Base-by-base conservation (phyloP, 192 early-diverging fungal genomes). In the Lunasporangiospora selenospora region DNA sequence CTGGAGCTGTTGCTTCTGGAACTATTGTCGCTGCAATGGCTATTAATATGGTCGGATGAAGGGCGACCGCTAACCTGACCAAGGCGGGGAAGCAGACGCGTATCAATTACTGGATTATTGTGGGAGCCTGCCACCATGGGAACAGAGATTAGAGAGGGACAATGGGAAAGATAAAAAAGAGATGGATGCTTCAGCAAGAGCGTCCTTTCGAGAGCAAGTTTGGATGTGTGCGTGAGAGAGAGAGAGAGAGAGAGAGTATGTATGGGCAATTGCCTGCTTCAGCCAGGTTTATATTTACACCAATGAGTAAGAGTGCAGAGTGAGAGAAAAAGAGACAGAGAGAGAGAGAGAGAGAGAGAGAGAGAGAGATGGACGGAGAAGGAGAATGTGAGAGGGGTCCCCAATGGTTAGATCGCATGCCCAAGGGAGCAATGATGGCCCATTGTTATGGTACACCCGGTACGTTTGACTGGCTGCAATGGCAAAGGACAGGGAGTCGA, bases 101-200 rank as follows among this genome's bases (percentile, higher is more conserved):
- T 65, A 27, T 65, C 62, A 30, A 65, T 65, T 27, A 47, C 37
- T 18, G 53, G 62, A 27, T 23, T 38, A 23, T 30, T 59, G n/a
- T 24, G 23, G 34, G 50, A 13, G 12, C 49, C 49, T n/a, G 37
- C 31, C 18, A 21, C 49, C 52, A 48, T 55, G 1, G 49, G 7
- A 21, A 31, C n/a, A 36, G 32, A 18, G 31, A 23, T 2, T 18
- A 26, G 9, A 34, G 30, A 24, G 31, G 13, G 31, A 50, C 15
- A 51, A 33, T 9, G 31, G 13, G 31, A 38, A 36, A 36, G 29
- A 31, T 16, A 26, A 26, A 18, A 49, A 27, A 26, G 47, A 16
- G 11, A 26, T 18, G 21, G 23, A 16, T 6, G 46, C 1, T 29
- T 26, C 16, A 53, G 32, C 39, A 36, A 33, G 36, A 36, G 36